Evolutionary conservation across 169 alveolate species (phyloP).

Genomic region (Eimeria maxima): DNA sequence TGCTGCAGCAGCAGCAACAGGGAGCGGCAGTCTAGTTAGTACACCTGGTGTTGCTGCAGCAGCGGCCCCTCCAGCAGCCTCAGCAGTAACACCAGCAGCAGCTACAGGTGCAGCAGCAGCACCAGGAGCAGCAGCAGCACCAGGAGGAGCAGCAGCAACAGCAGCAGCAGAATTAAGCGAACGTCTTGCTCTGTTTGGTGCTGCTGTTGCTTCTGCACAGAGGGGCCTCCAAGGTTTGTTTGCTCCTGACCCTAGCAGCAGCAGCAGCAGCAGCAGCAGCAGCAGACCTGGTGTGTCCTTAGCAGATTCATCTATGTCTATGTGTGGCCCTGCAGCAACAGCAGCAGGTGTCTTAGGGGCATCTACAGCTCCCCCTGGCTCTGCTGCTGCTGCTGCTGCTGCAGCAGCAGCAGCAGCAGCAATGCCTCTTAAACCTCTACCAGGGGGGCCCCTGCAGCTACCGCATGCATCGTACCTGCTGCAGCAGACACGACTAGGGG

Average conservation of each 20-base stretch:
- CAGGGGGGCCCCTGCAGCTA: neutral
- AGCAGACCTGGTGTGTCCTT: neutral
- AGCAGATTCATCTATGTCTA: neutral
- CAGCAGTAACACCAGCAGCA: no score
- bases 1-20: neutral
- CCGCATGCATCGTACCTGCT: neutral
- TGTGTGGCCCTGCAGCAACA: neutral
- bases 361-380: neutral
- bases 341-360: neutral
- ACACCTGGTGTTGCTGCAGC: constrained; percentile 22
- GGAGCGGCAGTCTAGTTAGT: no score
- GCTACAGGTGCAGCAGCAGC: no score
- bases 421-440: neutral
- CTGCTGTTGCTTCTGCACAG: constrained; percentile 36
- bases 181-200: constrained; percentile 32
- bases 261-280: no score
- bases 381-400: neutral
- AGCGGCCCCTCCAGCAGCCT: neutral
- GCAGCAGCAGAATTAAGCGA: neutral
- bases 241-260: neutral
- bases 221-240: constrained; percentile 45
- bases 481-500: constrained; percentile 27
- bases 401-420: neutral
- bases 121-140: neutral
- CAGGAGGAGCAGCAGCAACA: neutral